Base-by-base conservation (phyloP, 163 green algal species). In the Scenedesmus sp. region DNA sequence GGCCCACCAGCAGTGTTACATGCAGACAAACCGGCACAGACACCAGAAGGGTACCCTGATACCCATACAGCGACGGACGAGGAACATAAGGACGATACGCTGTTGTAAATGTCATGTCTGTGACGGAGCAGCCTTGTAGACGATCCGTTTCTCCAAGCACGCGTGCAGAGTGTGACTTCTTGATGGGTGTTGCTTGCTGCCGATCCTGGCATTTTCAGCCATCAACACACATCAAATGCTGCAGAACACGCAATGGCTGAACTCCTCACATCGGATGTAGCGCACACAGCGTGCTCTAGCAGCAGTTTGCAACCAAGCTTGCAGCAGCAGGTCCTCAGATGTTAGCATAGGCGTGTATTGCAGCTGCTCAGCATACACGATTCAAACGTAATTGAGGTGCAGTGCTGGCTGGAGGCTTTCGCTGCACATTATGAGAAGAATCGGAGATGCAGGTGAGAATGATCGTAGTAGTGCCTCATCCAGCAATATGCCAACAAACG, bases 241-340 rank as follows among this genome's bases (percentile, higher is more conserved):
- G 67, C 0, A 15, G 12, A 23, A 26, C 26, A 79, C 46, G 23
- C 56, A 3, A 92, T 92, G 88, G 64, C 79, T 18, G 88, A 88
- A 54, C 13, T 15, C 4, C 46, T 95, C 1, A 92, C 81, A 0
- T 94, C 92, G 62, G 93, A 95, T 9, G 85, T 91, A 18, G 94
- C 94, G 1, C 57, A 93, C 18, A 95, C 88, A 20, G 91, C 88
- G 26, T 26, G 26, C 26, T 26, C 26, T 26, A 26, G 26, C 26
- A 26, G 26, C 26, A 26, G 26, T 26, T 26, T 26, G 26, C 26
- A 26, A 26, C 26, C 26, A 26, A 26, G 26, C 26, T 26, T 26
- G 26, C 26, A 26, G 26, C 26, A 26, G 26, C 26, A 26, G 26
- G 26, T 26, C 26, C 26, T 26, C 26, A 26, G 26, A 26, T 26